A percentile compares a stretch with the other conserved stretches of the same genome.
Conservation (phyloP, 805 yeast genomes). For the Hanseniaspora hatyaiensis region DNA sequence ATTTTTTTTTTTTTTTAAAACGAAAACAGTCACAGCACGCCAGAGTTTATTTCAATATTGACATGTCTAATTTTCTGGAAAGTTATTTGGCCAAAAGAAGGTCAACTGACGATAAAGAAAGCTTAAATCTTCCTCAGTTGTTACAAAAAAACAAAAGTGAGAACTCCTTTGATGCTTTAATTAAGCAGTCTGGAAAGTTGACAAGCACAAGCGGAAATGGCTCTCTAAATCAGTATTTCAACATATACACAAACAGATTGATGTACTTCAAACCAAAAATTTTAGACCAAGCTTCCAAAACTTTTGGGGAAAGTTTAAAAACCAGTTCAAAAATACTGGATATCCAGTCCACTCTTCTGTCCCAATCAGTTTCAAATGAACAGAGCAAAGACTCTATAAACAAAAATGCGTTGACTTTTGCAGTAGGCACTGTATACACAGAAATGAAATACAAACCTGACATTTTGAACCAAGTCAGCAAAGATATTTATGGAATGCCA, state of each 20-base stretch:
- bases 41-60: too few relatives aligned
- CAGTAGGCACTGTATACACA: conserved; percentile 73
- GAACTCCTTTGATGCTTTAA: conserved; percentile 24
- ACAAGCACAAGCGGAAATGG: neutral
- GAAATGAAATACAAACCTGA: conserved; percentile 80
- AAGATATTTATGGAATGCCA: conserved; percentile 36
- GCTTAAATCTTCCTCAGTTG: neutral
- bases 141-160: neutral
- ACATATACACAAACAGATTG: conserved; percentile 45
- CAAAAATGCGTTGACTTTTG: conserved; percentile 51
- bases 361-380: conserved; percentile 26
- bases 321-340: conserved; percentile 38
- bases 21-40: too few relatives aligned
- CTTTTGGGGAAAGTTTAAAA: conserved; percentile 37
- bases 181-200: conserved; percentile 33
- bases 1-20: too few relatives aligned
- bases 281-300: conserved; percentile 34
- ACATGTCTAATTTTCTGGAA: conserved; percentile 2
- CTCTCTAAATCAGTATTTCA: conserved; percentile 41
- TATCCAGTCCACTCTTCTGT: conserved; percentile 30
- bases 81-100: neutral
- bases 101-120: neutral
- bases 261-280: conserved; percentile 38
- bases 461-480: conserved; percentile 67
- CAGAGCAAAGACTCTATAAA: neutral